Base-by-base conservation (phyloP, 2,329 filamentous ascomycete species). In the Ophiostoma australiae region DNA sequence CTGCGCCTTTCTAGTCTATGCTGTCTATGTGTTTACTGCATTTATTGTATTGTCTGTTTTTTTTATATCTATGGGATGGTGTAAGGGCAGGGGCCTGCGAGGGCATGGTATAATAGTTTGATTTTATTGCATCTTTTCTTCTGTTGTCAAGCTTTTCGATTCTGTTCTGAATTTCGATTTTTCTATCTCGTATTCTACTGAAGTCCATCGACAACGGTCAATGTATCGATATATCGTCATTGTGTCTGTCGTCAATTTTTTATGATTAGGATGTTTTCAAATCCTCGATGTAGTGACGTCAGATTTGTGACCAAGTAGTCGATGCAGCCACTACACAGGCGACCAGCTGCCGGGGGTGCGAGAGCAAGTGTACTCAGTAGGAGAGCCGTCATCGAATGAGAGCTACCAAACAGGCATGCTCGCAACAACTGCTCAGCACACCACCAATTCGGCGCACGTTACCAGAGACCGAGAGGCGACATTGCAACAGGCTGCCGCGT, bases 261-360 rank as follows among this genome's bases (percentile, higher is more conserved):
- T 27, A 17, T n/a, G 17, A 48, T 48, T 17, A 48, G 2, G 5
- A n/a, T 48, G 17, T 4, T 4, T 44, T 48, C 44, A n/a, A 48
- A 20, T 39, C 10, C 6, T 7, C 44, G n/a, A 48, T 8, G n/a
- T 20, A 48, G 44, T 48, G 44, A 48, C 44, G 44, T 48, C 44
- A 48, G 44, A 48, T 48, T 48, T 10, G 17, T 41, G 44, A 48
- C n/a, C 41, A n/a, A 48, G 44, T n/a, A 58, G 23, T 58, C 23
- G 52, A 58, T 58, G 52, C 52, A 58, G 52, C 52, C 52, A 58
- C 52, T 41, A 41, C 39, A 27, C 48, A 55, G 44, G 37, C 41
- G 41, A 48, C 44, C 20, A 17, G 44, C 44, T 7, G 44, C 44
- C 7, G 44, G n/a, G 5, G 17, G 44, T 10, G 44, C 17, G 44